Base-by-base conservation (phyloP, 1,139 yeast species). In the Kurtzmaniella quercitrusa region DNA sequence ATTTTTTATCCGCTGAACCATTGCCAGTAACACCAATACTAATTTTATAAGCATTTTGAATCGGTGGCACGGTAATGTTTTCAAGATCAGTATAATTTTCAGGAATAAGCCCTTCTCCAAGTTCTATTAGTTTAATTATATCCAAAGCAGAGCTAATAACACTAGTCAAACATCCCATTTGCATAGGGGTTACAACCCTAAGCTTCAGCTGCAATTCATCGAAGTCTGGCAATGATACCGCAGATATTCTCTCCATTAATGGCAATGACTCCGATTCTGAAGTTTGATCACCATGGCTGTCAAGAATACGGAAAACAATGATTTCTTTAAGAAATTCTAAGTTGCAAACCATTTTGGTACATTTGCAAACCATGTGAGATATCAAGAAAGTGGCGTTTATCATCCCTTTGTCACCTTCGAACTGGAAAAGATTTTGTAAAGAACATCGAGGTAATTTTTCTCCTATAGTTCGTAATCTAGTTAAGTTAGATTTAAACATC, bases 381-480 rank as follows among this genome's bases (percentile, higher is more conserved):
- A 60, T 55, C 21, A 70, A 51, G 39, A 55, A 52, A 11, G 64
- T 58, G 6, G 60, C 53, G 46, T 68, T 66, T n/a, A 71, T 55
- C 3, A 64, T 53, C 3, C 68, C 51, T 12, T 17, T 33, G 12
- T 37, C 39, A 19, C 39, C 38, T 38, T 18, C 37, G 38, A 43
- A 29, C n/a, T 34, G 21, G 14, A 43, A 16, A 41, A 18, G 14
- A 19, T 27, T n/a, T 6, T 37, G 18, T 17, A 17, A 16, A 17
- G 14, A n/a, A 43, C 38, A 60, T 55, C 58, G 45, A 44, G 44
- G 38, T 41, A 50, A 15, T 39, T 48, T 40, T 11, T 46, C 46
- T 11, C 42, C 25, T 49, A 50, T 2, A 2, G 54, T 37, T 41
- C 56, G 60, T 43, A 58, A 50, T 25, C 50, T 50, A 7, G 49